Base-by-base conservation (phyloP, 2,329 filamentous ascomycete genomes). In the Epichloe uncinata region DNA sequence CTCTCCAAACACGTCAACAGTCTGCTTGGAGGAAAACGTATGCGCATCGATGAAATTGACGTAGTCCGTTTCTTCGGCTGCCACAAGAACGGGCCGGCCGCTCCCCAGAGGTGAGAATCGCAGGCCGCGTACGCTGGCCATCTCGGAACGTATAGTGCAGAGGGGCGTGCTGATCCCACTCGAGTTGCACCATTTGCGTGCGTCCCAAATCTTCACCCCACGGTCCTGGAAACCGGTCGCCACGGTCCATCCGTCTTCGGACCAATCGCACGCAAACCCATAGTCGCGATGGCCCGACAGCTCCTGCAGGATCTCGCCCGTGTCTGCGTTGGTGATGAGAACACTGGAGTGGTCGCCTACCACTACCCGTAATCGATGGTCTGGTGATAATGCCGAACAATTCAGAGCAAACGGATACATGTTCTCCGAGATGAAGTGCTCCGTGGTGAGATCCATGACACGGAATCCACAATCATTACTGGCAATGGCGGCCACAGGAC, bases 241-340 rank as follows among this genome's bases (percentile, higher is more conserved):
- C 18, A 90, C 75, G 12, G 81, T 83, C 68, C 81, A 81, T 34
- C 85, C 85, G 60, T 90, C 82, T 48, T 84, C 80, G 16, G 85
- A 82, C 86, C 86, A 91, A 56, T 84, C 85, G 58, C 84, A 88
- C 2, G 85, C 80, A 58, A 90, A 91, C 2, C 81, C 84, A 56
- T 75, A 85, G 59, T 89, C 85, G 13, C 71, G 71, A 59, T 88
- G 84, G 2, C 82, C 81, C 4, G 69, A 64, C 2, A 90, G 73
- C 26, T 69, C 66, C 56, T 82, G 73, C 54, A 76, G 72, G 50
- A 69, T 70, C 52, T 74, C 67, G 13, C 84, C 81, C 12, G 75
- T 80, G 50, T 87, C 84, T 11, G 85, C 80, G 53, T 86, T 77
- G 13, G 79, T 77, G 59, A 91, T 84, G 46, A 83, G 68, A 0